Percentiles rank a stretch among this genome's conserved stretches.
These are phyloP conservation scores for Podospora australis DNA, from an alignment of 495 filamentous ascomycete genomes.

Conservation along the genomic window DNA sequence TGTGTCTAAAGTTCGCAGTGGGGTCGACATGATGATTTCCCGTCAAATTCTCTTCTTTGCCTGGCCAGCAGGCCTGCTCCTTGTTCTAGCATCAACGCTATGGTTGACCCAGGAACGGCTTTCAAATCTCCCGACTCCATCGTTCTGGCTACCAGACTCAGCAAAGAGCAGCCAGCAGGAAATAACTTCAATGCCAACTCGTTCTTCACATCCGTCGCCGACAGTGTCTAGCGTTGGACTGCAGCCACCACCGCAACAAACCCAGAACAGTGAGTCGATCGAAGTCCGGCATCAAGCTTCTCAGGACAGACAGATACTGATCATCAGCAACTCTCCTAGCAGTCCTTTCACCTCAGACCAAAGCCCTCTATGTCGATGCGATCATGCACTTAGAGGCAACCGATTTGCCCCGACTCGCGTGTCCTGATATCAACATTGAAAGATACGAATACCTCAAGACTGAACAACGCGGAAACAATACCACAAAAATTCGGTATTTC, in stretches of 20 bases:
- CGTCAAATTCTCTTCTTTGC: background rate
- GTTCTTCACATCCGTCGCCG: background rate
- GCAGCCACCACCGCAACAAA: conserved; percentile 13
- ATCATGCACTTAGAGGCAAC: background rate
- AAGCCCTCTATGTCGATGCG: background rate
- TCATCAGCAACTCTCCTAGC: background rate
- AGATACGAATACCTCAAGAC: conserved; percentile 4
- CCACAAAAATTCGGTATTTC: conserved; percentile 47
- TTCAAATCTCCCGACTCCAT: background rate
- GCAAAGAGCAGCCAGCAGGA: too few relatives aligned
- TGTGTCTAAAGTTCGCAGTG: too few relatives aligned
- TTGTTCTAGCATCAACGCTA: background rate
- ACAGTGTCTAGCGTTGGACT: background rate
- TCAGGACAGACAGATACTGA: background rate
- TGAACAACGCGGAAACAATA: conserved; percentile 50
- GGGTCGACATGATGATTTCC: too few relatives aligned
- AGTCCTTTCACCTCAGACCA: background rate
- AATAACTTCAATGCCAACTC: too few relatives aligned
- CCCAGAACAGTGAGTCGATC: too few relatives aligned
- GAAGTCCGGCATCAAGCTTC: background rate
- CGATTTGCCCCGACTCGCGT: background rate
- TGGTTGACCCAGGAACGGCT: background rate
- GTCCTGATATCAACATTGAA: background rate
- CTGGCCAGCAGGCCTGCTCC: background rate
- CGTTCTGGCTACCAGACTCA: too few relatives aligned